These are phyloP conservation scores for Halteria grandinella DNA, from an alignment of 73 alveolate genomes.

Conservation along the genomic window DNA sequence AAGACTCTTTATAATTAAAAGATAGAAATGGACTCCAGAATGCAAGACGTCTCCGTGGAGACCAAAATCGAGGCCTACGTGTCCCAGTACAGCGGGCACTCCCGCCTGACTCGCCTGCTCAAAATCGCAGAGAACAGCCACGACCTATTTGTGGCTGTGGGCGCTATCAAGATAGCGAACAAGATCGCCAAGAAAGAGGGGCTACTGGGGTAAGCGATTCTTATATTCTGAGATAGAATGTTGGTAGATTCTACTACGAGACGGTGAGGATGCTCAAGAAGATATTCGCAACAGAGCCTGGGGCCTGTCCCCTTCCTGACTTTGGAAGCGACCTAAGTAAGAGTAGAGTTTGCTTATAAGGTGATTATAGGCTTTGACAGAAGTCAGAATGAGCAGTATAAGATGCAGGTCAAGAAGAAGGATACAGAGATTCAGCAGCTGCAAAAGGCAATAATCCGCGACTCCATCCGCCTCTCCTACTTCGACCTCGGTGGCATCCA, in stretches of 20 bases:
- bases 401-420: slow-evolving; percentile 55
- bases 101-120: background rate
- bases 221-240: background rate
- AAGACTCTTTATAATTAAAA: background rate
- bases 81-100: slow-evolving; percentile 6
- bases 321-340: slow-evolving; percentile 17
- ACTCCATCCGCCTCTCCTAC: slow-evolving; percentile 53
- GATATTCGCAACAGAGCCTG: slow-evolving; percentile 1
- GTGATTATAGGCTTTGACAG: slow-evolving; percentile 50
- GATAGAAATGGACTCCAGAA: too few species aligned
- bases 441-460: slow-evolving; percentile 29
- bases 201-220: slow-evolving; percentile 9
- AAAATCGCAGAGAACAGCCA: slow-evolving; percentile 25
- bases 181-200: slow-evolving; percentile 17
- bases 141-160: background rate
- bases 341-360: background rate
- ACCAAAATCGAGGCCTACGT: background rate
- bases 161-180: background rate
- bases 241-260: slow-evolving; percentile 32
- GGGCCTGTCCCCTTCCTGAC: slow-evolving; percentile 18
- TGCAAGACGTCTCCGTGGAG: background rate
- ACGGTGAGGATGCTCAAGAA: slow-evolving; percentile 6
- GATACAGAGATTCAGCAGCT: slow-evolving; percentile 54
- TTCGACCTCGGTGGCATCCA: slow-evolving; percentile 56
- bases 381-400: slow-evolving; percentile 14